These are phyloP conservation scores for Desmodesmus armatus DNA, from an alignment of 139 green algal genomes.

Conservation along the genomic window DNA sequence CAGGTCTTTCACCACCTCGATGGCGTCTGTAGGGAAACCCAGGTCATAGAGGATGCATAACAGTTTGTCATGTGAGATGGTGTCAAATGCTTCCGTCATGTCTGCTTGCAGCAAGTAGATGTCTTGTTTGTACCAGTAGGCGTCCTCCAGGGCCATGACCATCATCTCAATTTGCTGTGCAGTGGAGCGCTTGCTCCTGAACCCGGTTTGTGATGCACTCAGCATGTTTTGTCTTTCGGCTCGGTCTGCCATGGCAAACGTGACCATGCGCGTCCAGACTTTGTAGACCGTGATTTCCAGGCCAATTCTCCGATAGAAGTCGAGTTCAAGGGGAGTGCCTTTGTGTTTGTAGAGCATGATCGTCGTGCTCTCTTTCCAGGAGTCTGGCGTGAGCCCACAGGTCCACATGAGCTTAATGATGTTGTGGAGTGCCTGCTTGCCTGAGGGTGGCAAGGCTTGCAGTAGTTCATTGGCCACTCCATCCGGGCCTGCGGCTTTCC, in stretches of 20 bases:
- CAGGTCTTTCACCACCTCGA: conserved; percentile 51
- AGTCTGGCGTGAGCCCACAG: conserved; percentile 26
- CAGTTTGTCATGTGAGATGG: conserved; percentile 55
- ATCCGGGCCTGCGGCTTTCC: conserved; percentile 51
- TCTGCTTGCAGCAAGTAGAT: conserved; percentile 51
- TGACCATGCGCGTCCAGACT: conserved; percentile 52
- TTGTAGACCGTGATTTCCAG: conserved; percentile 52
- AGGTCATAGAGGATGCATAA: conserved; percentile 54
- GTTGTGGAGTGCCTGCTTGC: conserved; percentile 36
- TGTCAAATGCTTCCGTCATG: conserved; percentile 59
- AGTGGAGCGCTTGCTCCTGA: conserved; percentile 40
- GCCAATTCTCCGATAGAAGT: conserved; percentile 52
- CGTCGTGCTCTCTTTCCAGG: conserved; percentile 50
- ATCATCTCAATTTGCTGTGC: conserved; percentile 17
- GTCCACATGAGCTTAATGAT: conserved; percentile 54
- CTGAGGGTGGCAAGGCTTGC: conserved; percentile 12
- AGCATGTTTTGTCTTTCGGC: conserved; percentile 35
- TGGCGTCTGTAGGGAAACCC: conserved; percentile 50
- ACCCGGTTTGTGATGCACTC: conserved; percentile 50
- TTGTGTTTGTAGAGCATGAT: conserved; percentile 51
- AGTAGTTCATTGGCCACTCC: conserved; percentile 55
- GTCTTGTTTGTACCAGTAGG: conserved; percentile 6
- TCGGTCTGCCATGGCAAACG: conserved; percentile 2
- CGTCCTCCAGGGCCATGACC: conserved; percentile 46
- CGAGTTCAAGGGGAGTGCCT: conserved; percentile 14